A percentile compares a stretch with the other conserved stretches of the same genome.
Conservation (phyloP, 2,329 filamentous ascomycete genomes). For the Trichoderma atroviride region DNA sequence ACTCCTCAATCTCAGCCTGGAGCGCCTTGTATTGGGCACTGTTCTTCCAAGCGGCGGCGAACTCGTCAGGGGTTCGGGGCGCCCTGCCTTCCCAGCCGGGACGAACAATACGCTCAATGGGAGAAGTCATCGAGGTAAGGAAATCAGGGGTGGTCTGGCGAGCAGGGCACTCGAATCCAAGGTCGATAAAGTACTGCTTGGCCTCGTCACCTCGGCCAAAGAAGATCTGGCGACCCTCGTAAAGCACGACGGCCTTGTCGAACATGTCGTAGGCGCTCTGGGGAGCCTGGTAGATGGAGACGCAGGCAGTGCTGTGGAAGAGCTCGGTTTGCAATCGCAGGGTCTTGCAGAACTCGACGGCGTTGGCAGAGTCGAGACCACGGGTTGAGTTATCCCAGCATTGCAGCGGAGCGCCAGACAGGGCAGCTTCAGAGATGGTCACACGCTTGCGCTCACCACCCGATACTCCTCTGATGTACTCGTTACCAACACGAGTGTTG, state of each 20-base stretch:
- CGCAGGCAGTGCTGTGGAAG: constrained; percentile 65
- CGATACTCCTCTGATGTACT: constrained; percentile 73
- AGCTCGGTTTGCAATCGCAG: constrained; percentile 69
- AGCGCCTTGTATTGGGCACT: constrained; percentile 55
- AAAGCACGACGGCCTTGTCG: constrained; percentile 61
- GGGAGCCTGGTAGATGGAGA: constrained; percentile 74
- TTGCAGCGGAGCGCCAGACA: constrained; percentile 63
- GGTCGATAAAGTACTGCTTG: constrained; percentile 65
- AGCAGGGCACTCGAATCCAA: constrained; percentile 68
- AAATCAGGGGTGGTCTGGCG: constrained; percentile 73
- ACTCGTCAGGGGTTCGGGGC: constrained; percentile 64
- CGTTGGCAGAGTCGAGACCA: constrained; percentile 74
- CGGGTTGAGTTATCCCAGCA: constrained; percentile 74
- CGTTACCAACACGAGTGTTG: constrained; percentile 74
- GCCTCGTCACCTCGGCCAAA: constrained; percentile 64
- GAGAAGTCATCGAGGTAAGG: constrained; percentile 69
- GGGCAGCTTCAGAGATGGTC: constrained; percentile 62
- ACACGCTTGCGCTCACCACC: constrained; percentile 74
- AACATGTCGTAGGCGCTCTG: constrained; percentile 66
- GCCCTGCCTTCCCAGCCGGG: constrained; percentile 58
- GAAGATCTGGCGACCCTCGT: constrained; percentile 65
- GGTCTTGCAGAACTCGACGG: constrained; percentile 74
- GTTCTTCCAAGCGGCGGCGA: constrained; percentile 60
- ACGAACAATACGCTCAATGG: constrained; percentile 58
- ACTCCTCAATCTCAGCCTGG: constrained; percentile 58